Evolutionary conservation across 306 rosid genomes (phyloP).

Genomic region (Quercus dentata): DNA sequence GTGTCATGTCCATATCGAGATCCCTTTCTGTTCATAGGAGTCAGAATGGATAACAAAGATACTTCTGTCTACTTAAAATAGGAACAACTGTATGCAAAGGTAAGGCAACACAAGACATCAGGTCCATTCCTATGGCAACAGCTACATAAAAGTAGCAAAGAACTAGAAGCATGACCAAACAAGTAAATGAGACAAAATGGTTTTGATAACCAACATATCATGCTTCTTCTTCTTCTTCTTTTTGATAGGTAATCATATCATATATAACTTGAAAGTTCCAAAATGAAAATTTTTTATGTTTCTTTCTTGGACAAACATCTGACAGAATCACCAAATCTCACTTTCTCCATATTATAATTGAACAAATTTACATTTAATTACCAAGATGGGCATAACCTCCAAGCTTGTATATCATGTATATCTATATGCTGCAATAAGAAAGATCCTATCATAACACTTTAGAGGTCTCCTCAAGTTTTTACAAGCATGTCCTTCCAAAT

Average conservation of each 20-base stretch:
- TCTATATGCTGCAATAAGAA: background rate
- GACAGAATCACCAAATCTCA: background rate
- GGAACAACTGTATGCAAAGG: background rate
- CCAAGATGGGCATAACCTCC: background rate
- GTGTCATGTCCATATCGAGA: slow-evolving; percentile 85
- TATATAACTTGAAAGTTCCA: background rate
- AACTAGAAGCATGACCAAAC: background rate
- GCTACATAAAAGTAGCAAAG: background rate
- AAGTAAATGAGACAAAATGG: background rate
- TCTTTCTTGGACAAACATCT: background rate
- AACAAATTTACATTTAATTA: background rate
- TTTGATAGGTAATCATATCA: too few species aligned
- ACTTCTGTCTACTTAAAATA: background rate
- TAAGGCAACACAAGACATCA: slow-evolving; percentile 6
- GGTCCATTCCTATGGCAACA: slow-evolving; percentile 6
- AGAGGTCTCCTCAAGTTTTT: slow-evolving; percentile 4
- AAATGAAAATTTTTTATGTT: background rate
- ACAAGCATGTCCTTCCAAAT: background rate
- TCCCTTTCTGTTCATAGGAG: slow-evolving; percentile 59
- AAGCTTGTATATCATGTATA: background rate
- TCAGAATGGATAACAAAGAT: slow-evolving; percentile 1
- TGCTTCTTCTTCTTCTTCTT: too few species aligned
- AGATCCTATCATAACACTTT: slow-evolving; percentile 3
- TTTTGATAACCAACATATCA: background rate
- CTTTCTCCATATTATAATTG: background rate